Evolutionary conservation across 2,329 filamentous ascomycete genomes (phyloP).

Genomic region (Cladosporium sp.): DNA sequence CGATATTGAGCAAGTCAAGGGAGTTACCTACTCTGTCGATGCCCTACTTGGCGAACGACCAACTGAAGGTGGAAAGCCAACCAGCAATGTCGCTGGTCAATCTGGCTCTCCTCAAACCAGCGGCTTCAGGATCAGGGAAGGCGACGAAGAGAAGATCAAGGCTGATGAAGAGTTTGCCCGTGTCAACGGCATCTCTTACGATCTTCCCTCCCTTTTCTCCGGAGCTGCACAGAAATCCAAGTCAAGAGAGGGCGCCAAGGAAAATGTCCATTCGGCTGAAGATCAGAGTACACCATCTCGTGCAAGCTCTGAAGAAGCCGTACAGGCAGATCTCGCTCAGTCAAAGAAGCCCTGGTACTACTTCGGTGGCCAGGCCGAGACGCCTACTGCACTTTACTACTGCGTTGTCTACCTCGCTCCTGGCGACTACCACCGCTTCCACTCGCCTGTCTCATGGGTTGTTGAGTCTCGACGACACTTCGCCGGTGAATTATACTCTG

Average conservation of each 20-base stretch:
- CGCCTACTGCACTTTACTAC: constrained; percentile 74
- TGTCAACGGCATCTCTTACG: constrained; percentile 94
- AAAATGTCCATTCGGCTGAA: constrained; percentile 28
- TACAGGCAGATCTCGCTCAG: constrained; percentile 75
- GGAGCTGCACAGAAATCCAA: constrained; percentile 45
- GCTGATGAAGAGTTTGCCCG: constrained; percentile 88
- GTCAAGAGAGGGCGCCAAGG: constrained; percentile 28
- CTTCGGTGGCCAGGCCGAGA: constrained; percentile 32
- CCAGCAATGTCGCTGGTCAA: constrained; percentile 31
- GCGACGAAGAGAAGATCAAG: constrained; percentile 61
- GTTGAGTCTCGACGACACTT: constrained; percentile 95
- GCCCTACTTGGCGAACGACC: constrained; percentile 66
- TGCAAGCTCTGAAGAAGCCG: constrained; percentile 71
- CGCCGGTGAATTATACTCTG: constrained; percentile 89
- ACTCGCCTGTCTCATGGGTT: constrained; percentile 92
- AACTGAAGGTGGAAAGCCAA: constrained; percentile 44
- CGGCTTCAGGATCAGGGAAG: constrained; percentile 30
- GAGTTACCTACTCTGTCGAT: constrained; percentile 95
- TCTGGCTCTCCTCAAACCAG: constrained; percentile 34
- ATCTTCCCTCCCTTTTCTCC: constrained; percentile 79
- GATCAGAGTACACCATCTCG: constrained; percentile 70
- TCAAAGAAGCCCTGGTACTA: constrained; percentile 52
- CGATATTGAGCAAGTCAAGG: constrained; percentile 97
- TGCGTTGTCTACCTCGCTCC: constrained; percentile 93
- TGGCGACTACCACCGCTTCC: constrained; percentile 97